Evolutionary conservation across 1,284 basidiomycete genomes (phyloP).

Genomic region (Cryptococcus floricola): DNA sequence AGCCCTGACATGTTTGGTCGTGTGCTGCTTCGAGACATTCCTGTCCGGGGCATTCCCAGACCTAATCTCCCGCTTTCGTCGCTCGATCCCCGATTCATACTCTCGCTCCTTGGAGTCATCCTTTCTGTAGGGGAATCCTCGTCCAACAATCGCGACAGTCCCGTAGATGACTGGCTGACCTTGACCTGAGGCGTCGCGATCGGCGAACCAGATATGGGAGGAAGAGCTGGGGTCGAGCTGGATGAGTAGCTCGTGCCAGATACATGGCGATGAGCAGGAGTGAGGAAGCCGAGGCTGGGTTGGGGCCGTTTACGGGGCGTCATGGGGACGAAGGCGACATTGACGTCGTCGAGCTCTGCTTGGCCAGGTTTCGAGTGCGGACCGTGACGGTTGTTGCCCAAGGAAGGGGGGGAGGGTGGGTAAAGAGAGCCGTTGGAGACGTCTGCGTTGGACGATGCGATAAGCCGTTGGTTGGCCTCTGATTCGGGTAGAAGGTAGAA

Average conservation of each 20-base stretch:
- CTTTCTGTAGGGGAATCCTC: slow-evolving; percentile 6
- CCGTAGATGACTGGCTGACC: slow-evolving; percentile 9
- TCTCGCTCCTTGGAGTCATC: slow-evolving; percentile 6
- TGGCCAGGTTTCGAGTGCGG: not conserved
- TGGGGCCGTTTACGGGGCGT: slow-evolving; percentile 39
- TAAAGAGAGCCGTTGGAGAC: slow-evolving; percentile 22
- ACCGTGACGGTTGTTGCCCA: not conserved
- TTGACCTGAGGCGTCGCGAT: not conserved
- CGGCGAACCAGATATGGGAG: slow-evolving; percentile 30
- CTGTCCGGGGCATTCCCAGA: slow-evolving; percentile 11
- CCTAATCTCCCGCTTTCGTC: slow-evolving; percentile 4
- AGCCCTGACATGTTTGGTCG: not conserved
- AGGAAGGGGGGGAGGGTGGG: slow-evolving; percentile 12
- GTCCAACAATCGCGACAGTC: slow-evolving; percentile 14
- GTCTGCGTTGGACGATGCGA: slow-evolving; percentile 10
- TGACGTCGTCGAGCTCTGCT: slow-evolving; percentile 19
- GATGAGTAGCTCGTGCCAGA: slow-evolving; percentile 13
- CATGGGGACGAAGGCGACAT: slow-evolving; percentile 41
- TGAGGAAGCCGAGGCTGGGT: slow-evolving; percentile 40
- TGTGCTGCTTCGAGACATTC: slow-evolving; percentile 17
- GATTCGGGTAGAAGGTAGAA: slow-evolving; percentile 81
- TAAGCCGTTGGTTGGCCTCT: not conserved
- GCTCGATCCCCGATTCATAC: not conserved
- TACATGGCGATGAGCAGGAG: slow-evolving; percentile 29
- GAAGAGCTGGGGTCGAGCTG: slow-evolving; percentile 23